Percentiles rank a stretch among this genome's conserved stretches.
phyloP scores from a whole-genome alignment of 257 asterid genomes.

The Parsonsia alboflavescens region DNA sequence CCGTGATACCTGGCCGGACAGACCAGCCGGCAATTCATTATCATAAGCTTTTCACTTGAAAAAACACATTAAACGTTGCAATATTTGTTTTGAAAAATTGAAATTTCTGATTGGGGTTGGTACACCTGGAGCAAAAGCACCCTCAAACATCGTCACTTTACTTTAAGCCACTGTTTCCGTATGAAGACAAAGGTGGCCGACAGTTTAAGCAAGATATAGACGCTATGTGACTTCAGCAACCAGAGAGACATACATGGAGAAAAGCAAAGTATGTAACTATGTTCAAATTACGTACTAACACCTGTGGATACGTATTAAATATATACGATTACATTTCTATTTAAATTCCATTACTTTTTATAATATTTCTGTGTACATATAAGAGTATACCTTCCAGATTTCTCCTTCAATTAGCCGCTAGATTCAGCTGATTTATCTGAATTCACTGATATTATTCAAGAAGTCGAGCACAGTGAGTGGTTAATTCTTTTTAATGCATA shows the following conservation, averaged over 20 bases:
- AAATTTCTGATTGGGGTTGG: not conserved
- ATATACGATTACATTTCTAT: no score
- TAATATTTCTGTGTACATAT: no score
- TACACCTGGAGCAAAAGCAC: not conserved
- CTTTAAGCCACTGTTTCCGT: not conserved
- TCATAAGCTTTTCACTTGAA: not conserved
- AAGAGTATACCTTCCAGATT: not conserved
- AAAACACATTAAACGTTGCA: not conserved
- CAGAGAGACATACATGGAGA: no score
- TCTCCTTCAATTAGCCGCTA: not conserved
- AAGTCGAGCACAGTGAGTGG: no score
- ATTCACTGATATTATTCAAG: no score
- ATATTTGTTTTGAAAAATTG: not conserved
- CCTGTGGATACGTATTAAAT: no score
- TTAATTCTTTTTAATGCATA: no score
- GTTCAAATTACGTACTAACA: no score
- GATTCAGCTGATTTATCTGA: no score
- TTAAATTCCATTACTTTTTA: no score
- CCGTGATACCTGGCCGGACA: no score
- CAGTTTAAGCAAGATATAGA: not conserved
- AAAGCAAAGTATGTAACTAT: no score
- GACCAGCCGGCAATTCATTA: conserved; percentile 5
- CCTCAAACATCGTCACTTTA: not conserved
- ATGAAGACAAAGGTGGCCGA: not conserved
- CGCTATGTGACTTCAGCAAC: not conserved